phyloP scores from a whole-genome alignment of 2,329 filamentous ascomycete species.

The Ophiostoma australiae region DNA sequence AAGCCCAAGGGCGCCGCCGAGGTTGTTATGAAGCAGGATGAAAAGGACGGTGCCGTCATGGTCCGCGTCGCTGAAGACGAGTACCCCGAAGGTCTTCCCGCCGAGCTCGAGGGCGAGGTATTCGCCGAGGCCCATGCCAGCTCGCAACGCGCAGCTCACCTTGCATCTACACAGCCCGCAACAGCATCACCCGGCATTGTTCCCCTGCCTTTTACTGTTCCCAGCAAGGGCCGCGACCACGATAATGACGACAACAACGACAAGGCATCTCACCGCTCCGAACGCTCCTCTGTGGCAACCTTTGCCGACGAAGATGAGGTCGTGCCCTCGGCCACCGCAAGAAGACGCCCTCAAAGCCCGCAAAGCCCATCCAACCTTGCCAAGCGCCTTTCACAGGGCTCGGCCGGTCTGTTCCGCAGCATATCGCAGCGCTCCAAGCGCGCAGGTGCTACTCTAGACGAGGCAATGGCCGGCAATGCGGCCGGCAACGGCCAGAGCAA shows the following conservation, averaged over 20 bases:
- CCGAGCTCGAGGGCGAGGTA: not conserved
- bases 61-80: constrained; percentile 52
- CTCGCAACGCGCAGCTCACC: not conserved
- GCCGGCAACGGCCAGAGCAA: constrained; percentile 35
- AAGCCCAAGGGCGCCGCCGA: constrained; percentile 39
- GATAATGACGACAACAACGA: constrained; percentile 41
- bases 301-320: constrained; percentile 58
- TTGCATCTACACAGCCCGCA: not conserved
- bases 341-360: constrained; percentile 11
- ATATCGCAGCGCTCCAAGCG: constrained; percentile 39
- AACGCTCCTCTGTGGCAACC: constrained; percentile 64
- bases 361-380: constrained; percentile 36
- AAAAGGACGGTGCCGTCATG: constrained; percentile 46
- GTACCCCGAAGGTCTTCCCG: constrained; percentile 31
- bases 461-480: constrained; percentile 21
- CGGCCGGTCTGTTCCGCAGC: constrained; percentile 42
- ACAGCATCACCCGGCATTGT: constrained; percentile 46
- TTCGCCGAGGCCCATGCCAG: not conserved
- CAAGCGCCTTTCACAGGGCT: constrained; percentile 47
- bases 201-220: constrained; percentile 62
- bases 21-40: constrained; percentile 40
- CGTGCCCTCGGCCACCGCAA: constrained; percentile 25
- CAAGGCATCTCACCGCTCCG: constrained; percentile 27
- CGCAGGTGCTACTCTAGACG: constrained; percentile 28
- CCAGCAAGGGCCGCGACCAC: constrained; percentile 30